A percentile compares a stretch with the other conserved stretches of the same genome.
Evolutionary conservation across 441 rosid genomes (phyloP).

Genomic region (Manihot esculenta): DNA sequence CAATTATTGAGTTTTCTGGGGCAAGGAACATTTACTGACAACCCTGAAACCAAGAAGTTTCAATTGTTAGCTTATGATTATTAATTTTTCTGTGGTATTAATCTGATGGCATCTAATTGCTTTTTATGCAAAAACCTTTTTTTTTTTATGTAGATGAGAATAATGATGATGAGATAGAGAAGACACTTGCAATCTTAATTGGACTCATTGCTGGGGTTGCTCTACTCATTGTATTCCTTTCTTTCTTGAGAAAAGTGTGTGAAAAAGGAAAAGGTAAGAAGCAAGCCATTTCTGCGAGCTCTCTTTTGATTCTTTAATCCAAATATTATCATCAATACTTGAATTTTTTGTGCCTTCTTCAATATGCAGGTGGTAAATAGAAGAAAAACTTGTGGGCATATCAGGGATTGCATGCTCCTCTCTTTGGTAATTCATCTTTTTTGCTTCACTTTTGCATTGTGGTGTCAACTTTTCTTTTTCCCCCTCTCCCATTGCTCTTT

Average conservation of each 20-base stretch:
- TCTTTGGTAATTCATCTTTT: constrained; percentile 15
- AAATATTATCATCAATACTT: not conserved
- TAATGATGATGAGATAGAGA: constrained; percentile 56
- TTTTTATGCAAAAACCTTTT: not conserved
- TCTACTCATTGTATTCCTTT: constrained; percentile 61
- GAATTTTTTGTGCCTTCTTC: not conserved
- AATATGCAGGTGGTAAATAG: constrained; percentile 46
- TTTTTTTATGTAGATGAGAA: constrained; percentile 22
- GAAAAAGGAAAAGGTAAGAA: constrained; percentile 54
- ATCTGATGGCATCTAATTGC: not conserved
- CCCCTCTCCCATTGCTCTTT: too few relatives aligned
- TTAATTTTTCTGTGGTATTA: not conserved
- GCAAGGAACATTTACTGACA: not conserved
- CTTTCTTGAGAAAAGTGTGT: constrained; percentile 57
- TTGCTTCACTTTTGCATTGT: constrained; percentile 17
- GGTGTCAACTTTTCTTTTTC: constrained; percentile 8
- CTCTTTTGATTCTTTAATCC: not conserved
- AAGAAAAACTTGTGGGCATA: not conserved
- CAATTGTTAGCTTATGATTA: constrained; percentile 9
- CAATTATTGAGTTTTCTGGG: too few relatives aligned
- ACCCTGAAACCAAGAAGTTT: not conserved
- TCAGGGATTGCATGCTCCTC: constrained; percentile 1
- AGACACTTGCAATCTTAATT: constrained; percentile 75
- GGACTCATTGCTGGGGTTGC: constrained; percentile 77
- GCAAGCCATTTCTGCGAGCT: not conserved